Percentiles rank a stretch among this genome's conserved stretches.
phyloP scores from a whole-genome alignment of 192 early-diverging fungal species.

The Podila epigama region DNA sequence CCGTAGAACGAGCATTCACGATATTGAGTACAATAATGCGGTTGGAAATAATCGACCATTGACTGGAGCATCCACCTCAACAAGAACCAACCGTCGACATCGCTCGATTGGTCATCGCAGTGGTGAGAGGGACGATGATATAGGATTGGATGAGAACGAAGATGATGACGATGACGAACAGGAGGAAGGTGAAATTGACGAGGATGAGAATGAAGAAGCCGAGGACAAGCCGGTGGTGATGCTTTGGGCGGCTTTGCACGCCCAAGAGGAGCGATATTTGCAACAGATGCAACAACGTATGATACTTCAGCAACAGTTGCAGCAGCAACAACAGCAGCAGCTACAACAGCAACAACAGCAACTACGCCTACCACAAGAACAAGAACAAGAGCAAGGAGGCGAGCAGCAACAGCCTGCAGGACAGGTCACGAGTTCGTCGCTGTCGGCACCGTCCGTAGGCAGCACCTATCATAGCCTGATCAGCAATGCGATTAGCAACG shows the following conservation, averaged over 20 bases:
- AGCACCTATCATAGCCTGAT: conserved; percentile 26
- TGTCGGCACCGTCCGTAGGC: conserved; percentile 9
- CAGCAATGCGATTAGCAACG: conserved; percentile 36
- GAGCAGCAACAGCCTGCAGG: background rate
- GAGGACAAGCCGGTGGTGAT: conserved; percentile 34
- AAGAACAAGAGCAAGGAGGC: conserved; percentile 2
- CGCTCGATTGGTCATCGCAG: background rate
- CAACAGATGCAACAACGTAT: conserved; percentile 42
- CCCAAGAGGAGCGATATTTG: conserved; percentile 33
- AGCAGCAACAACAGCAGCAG: background rate
- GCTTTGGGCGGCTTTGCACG: conserved; percentile 41
- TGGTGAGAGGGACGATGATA: background rate
- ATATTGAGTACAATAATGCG: conserved; percentile 39
- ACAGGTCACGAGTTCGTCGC: background rate
- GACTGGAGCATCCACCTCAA: too few relatives aligned
- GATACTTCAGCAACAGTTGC: conserved; percentile 2
- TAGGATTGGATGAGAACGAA: background rate
- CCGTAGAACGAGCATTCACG: conserved; percentile 27
- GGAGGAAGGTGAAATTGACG: background rate
- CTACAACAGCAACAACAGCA: background rate
- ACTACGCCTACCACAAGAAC: background rate
- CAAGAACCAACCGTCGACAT: background rate
- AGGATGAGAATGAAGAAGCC: conserved; percentile 4
- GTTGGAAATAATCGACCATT: conserved; percentile 6
- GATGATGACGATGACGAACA: background rate